Conservation (phyloP, 139 green algal genomes). For the Ettlia oleoabundans region DNA sequence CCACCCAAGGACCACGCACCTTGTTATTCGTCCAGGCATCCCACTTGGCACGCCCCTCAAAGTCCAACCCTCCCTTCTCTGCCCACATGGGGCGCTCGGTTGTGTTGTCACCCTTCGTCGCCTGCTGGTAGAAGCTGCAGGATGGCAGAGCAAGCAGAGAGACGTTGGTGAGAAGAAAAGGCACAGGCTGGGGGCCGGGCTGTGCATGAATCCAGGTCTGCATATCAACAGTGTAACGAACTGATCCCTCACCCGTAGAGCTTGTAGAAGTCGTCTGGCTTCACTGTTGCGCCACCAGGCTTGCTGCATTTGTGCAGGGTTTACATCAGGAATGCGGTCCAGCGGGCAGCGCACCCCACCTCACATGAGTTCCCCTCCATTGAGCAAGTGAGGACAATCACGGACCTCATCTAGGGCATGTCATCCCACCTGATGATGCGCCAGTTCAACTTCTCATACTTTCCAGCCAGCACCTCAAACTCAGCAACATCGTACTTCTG, state of each 20-base stretch:
- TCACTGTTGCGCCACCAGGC: conserved; percentile 88
- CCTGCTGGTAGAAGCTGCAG: conserved; percentile 61
- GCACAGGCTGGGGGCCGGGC: background rate
- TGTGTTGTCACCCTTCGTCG: conserved; percentile 77
- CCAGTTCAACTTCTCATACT: conserved; percentile 90
- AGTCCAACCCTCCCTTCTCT: conserved; percentile 93
- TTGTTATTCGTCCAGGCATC: conserved; percentile 86
- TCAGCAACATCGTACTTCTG: conserved; percentile 74
- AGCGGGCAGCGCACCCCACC: background rate
- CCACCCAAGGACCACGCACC: background rate
- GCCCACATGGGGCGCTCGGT: conserved; percentile 92
- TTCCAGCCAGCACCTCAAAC: conserved; percentile 66
- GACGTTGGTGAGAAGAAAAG: background rate
- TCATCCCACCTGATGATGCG: conserved; percentile 69
- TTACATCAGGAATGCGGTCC: too few species aligned
- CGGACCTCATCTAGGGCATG: too few species aligned
- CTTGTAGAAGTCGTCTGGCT: conserved; percentile 83
- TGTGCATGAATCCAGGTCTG: background rate
- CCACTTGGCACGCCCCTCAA: conserved; percentile 86
- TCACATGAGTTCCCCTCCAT: too few species aligned
- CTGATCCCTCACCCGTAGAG: conserved; percentile 65
- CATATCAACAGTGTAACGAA: too few species aligned
- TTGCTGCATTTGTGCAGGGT: conserved; percentile 63
- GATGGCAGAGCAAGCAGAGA: background rate
- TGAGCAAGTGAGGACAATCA: too few species aligned